Base-by-base conservation (phyloP, 1,284 basidiomycete genomes). In the Flammula alnicola region DNA sequence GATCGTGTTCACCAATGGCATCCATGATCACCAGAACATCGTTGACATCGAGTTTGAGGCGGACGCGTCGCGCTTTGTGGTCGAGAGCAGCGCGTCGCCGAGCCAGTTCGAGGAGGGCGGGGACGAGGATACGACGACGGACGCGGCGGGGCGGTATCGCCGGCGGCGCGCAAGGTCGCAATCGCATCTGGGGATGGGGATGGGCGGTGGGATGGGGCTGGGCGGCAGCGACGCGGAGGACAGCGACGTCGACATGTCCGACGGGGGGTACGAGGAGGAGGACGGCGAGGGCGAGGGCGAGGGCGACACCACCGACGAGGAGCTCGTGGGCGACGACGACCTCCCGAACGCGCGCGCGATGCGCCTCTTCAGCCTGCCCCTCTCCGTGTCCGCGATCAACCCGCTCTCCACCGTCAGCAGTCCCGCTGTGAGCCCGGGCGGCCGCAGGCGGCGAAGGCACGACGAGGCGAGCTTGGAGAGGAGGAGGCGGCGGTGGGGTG, bases 261-360 rank as follows among this genome's bases (percentile, higher is more conserved):
- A 54, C 5, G 47, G 20, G 4, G 48, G 51, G 14, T 52, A 52
- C 35, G 71, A 75, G 47, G 72, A 77, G 38, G 74, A 74, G 29
- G 76, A 77, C 36, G 76, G 67, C 17, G 76, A 69, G 26, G n/a
- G n/a, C n/a, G 75, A 74, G 14, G 75, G 73, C n/a, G 78, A 77
- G 9, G 84, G 83, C 5, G 80, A 86, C 41, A 86, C 84, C 5
- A 88, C 86, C 0, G 88, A 91, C 61, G 88, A 91, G 53, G 88
- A 90, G 52, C 80, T 91, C 38, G 83, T 90, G 14, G 86, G 86
- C 46, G 78, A 80, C 5, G 79, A 83, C 49, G 83, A 83, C 37
- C 73, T 90, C 4, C 86, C 86, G 16, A 90, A 88, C 50, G 80
- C 84, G 12, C 82, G 80, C 49, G 85, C 86, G 17, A 86, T 90